Base-by-base conservation (phyloP, 257 asterid genomes). In the Leptodermis oblonga region DNA sequence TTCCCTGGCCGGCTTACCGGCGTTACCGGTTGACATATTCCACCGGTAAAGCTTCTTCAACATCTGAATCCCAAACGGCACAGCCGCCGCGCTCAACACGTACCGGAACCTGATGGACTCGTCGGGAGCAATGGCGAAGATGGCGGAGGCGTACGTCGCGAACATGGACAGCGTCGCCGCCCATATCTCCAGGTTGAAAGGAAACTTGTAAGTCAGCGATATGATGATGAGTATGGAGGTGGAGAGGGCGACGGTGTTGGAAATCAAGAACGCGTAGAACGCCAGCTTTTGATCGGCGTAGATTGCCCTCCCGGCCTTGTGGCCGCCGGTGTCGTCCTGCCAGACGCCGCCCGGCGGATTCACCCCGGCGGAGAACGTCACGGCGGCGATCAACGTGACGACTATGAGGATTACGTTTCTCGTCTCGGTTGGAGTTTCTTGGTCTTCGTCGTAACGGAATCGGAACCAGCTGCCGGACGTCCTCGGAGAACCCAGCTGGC, bases 301-400 rank as follows among this genome's bases (percentile, higher is more conserved):
- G 7, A 87, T 74, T 2, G 91, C 42, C n/a, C 76, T 52, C 20
- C 95, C 91, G 0, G 91, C 88, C 1, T 14, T 62, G 74, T 73
- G 85, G 1, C 30, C 54, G 4, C 17, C 60, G 25, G 39, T 0
- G 60, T 79, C 74, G 7, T 86, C 88, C 58, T 88, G 86, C 90
- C 92, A 86, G 8, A 82, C 82, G 7, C 92, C 90, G 1, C 92
- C 88, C 0, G 90, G 90, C 3, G 91, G 95, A 52, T 62, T 71
- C 31, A 71, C 64, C 20, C 75, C 75, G 17, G 75, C 70, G 34
- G 55, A 49, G 52, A 48, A 71, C 22, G 75, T 71, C 62, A 71
- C 70, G 30, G 75, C 41, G 41, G 75, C 75, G 65, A 71, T 62
- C 8, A 71, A 13, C 41, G 75, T 68, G 41, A 49, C 75, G 6